These are phyloP conservation scores for Trichoderma arundinaceum DNA, from an alignment of 2,329 filamentous ascomycete genomes.

Conservation along the genomic window DNA sequence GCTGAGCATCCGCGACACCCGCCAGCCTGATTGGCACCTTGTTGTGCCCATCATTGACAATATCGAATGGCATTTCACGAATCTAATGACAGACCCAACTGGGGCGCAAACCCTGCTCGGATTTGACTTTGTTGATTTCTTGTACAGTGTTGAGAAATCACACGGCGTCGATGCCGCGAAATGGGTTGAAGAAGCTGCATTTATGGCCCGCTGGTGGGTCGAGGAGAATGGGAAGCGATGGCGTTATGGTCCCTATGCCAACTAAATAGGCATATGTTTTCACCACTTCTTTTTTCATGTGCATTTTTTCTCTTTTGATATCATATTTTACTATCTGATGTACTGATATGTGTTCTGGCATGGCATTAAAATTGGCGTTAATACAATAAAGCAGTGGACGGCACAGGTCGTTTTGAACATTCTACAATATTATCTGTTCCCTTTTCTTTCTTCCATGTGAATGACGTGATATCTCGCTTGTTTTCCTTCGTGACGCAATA, in stretches of 20 bases:
- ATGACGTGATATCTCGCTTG: not conserved
- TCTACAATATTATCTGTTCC: not conserved
- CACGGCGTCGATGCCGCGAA: conserved; percentile 39
- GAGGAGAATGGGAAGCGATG: conserved; percentile 46
- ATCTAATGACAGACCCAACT: conserved; percentile 39
- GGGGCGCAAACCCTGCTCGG: conserved; percentile 35
- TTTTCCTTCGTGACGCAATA: not conserved
- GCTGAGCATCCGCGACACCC: conserved; percentile 43
- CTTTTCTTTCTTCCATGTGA: not conserved
- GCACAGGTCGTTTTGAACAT: conserved; percentile 19
- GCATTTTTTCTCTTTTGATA: not conserved
- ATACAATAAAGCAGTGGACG: conserved; percentile 12
- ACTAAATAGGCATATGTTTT: conserved; percentile 11
- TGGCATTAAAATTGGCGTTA: conserved; percentile 26
- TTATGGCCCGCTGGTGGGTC: conserved; percentile 44
- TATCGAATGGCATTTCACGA: conserved; percentile 43
- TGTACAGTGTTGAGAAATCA: conserved; percentile 33
- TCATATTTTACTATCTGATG: conserved; percentile 8
- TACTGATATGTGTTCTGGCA: conserved; percentile 20
- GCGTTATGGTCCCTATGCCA: conserved; percentile 37
- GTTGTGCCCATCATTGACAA: conserved; percentile 43
- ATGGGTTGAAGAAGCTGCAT: conserved; percentile 45
- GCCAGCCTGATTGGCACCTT: conserved; percentile 40
- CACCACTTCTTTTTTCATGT: not conserved
- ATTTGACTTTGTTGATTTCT: conserved; percentile 34